phyloP scores from a whole-genome alignment of 768 basidiomycete species.

The Aureoboletus auriporus region DNA sequence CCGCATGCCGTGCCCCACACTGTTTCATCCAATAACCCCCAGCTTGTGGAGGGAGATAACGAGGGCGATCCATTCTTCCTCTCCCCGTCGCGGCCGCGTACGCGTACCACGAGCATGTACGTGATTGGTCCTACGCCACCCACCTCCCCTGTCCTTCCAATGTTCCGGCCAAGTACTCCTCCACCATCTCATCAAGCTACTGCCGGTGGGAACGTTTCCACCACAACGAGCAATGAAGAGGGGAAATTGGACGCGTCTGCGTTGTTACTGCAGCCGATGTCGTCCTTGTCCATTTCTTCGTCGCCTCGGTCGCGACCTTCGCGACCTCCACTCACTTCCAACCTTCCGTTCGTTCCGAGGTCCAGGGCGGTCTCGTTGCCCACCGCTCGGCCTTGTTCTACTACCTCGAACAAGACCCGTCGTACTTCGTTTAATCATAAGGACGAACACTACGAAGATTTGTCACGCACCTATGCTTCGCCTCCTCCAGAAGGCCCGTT shows the following conservation, averaged over 20 bases:
- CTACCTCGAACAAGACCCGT: slow-evolving; percentile 6
- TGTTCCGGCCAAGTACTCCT: slow-evolving; percentile 24
- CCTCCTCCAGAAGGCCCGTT: slow-evolving; percentile 29
- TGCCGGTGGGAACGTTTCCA: neutral
- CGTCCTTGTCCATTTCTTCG: slow-evolving; percentile 14
- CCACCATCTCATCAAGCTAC: slow-evolving; percentile 22
- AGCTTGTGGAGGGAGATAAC: slow-evolving; percentile 3
- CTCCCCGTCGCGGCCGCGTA: slow-evolving; percentile 19
- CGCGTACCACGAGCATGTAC: slow-evolving; percentile 30
- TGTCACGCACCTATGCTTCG: slow-evolving; percentile 27
- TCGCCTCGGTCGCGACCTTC: slow-evolving; percentile 1
- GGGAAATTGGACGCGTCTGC: slow-evolving; percentile 20
- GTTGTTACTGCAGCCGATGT: slow-evolving; percentile 26
- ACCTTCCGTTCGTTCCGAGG: slow-evolving; percentile 12
- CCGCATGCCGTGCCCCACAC: slow-evolving; percentile 9
- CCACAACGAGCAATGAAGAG: neutral
- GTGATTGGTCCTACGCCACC: slow-evolving; percentile 3
- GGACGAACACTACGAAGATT: slow-evolving; percentile 23
- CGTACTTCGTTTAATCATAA: slow-evolving; percentile 12
- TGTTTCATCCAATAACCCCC: slow-evolving; percentile 2
- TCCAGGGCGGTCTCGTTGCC: slow-evolving; percentile 28
- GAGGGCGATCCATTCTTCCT: slow-evolving; percentile 25
- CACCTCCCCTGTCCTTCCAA: slow-evolving; percentile 12
- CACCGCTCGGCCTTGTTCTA: neutral
- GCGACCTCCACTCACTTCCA: slow-evolving; percentile 11